These are phyloP conservation scores for Hanseniaspora occidentalis DNA, from an alignment of 805 yeast species.

Conservation along the genomic window DNA sequence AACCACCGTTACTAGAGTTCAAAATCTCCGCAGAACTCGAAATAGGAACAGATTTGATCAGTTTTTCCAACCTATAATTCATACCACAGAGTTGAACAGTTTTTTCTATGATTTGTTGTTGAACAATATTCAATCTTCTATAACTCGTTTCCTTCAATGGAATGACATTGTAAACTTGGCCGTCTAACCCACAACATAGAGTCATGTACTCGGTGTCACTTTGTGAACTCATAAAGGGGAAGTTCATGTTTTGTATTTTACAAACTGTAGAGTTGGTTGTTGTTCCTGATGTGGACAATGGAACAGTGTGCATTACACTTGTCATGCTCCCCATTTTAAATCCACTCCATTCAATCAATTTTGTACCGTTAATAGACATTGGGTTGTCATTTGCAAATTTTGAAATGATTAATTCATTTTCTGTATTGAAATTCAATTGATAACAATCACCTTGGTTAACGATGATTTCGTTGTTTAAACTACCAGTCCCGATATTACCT, in stretches of 20 bases:
- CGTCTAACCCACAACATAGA: constrained; percentile 68
- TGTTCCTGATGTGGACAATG: neutral
- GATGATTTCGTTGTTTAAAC: constrained; percentile 63
- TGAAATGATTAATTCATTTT: constrained; percentile 53
- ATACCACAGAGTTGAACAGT: constrained; percentile 64
- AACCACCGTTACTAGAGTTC: too few species aligned
- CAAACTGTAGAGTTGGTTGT: neutral
- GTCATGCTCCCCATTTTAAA: constrained; percentile 52
- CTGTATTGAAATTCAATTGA: constrained; percentile 57
- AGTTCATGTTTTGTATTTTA: constrained; percentile 2
- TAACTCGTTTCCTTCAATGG: constrained; percentile 70
- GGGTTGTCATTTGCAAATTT: constrained; percentile 92
- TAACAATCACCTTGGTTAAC: constrained; percentile 57
- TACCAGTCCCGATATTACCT: constrained; percentile 52
- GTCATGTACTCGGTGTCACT: constrained; percentile 3
- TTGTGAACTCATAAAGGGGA: constrained; percentile 1
- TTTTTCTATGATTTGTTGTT: constrained; percentile 76
- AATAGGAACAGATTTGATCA: neutral
- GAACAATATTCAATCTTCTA: constrained; percentile 71
- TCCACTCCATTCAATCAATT: constrained; percentile 55
- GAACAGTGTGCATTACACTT: constrained; percentile 1
- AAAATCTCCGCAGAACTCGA: neutral
- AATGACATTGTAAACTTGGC: constrained; percentile 58
- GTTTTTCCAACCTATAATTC: constrained; percentile 54
- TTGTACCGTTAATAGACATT: constrained; percentile 65